phyloP scores from a whole-genome alignment of 2,329 filamentous ascomycete species.

The Clonostachys rhizophaga region DNA sequence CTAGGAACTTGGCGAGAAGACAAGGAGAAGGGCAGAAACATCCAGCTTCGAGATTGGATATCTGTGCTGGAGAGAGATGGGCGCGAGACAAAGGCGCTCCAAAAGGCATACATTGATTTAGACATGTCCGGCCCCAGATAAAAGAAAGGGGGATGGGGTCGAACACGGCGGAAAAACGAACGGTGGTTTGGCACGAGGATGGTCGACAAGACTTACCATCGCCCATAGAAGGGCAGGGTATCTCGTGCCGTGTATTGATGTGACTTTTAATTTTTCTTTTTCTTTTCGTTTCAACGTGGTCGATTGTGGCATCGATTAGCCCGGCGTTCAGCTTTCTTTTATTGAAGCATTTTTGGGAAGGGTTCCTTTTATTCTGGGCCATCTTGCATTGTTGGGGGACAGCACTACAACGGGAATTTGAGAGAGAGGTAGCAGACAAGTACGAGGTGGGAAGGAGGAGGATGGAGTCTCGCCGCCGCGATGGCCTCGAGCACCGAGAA shows the following conservation, averaged over 20 bases:
- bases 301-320: neutral
- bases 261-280: conserved; percentile 16
- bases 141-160: conserved; percentile 1
- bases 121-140: conserved; percentile 42
- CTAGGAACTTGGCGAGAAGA: conserved; percentile 77
- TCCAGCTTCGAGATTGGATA: conserved; percentile 82
- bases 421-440: too few species aligned
- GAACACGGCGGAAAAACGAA: neutral
- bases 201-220: neutral
- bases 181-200: neutral
- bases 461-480: too few species aligned
- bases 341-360: neutral
- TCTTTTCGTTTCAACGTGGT: neutral
- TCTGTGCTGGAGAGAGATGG: conserved; percentile 76
- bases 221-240: neutral
- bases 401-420: neutral
- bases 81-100: conserved; percentile 57
- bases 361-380: neutral
- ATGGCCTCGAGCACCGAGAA: too few species aligned
- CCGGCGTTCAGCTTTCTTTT: neutral
- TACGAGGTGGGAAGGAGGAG: too few species aligned
- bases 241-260: neutral
- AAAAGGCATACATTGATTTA: conserved; percentile 49
- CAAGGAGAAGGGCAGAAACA: conserved; percentile 67
- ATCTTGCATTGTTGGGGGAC: neutral